phyloP scores from a whole-genome alignment of 768 basidiomycete genomes.

The Scleroderma citrinum region DNA sequence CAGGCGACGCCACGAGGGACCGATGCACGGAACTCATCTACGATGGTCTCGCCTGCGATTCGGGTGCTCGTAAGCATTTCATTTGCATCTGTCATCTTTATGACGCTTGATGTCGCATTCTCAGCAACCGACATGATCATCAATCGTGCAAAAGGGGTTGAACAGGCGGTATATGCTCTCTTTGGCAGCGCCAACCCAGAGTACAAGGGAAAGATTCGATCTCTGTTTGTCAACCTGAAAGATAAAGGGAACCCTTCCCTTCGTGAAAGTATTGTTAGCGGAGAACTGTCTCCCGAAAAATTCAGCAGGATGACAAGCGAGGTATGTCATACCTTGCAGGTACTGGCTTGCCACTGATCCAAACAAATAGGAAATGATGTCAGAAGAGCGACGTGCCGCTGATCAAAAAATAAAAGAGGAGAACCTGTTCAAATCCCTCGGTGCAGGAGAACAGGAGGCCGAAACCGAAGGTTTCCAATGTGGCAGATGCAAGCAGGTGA shows the following conservation, averaged over 20 bases:
- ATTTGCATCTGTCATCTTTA: neutral
- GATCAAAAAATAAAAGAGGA: conserved; percentile 77
- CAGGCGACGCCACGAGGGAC: conserved; percentile 73
- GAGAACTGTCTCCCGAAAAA: conserved; percentile 62
- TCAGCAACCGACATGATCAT: conserved; percentile 67
- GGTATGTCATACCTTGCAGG: conserved; percentile 33
- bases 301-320: conserved; percentile 79
- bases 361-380: conserved; percentile 81
- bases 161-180: conserved; percentile 51
- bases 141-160: conserved; percentile 61
- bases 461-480: conserved; percentile 99
- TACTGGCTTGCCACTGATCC: neutral
- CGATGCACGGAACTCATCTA: conserved; percentile 88
- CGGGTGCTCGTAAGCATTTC: conserved; percentile 71
- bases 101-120: conserved; percentile 4
- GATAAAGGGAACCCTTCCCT: conserved; percentile 89
- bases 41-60: conserved; percentile 83
- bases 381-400: conserved; percentile 81
- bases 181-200: conserved; percentile 39
- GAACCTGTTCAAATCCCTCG: conserved; percentile 87
- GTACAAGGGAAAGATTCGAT: conserved; percentile 80
- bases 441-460: conserved; percentile 83
- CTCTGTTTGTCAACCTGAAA: conserved; percentile 88
- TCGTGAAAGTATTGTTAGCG: conserved; percentile 79
- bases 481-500: conserved; percentile 82